Conservation (phyloP, 495 filamentous ascomycete genomes). For the Paragyromitra xinjiangensis region DNA sequence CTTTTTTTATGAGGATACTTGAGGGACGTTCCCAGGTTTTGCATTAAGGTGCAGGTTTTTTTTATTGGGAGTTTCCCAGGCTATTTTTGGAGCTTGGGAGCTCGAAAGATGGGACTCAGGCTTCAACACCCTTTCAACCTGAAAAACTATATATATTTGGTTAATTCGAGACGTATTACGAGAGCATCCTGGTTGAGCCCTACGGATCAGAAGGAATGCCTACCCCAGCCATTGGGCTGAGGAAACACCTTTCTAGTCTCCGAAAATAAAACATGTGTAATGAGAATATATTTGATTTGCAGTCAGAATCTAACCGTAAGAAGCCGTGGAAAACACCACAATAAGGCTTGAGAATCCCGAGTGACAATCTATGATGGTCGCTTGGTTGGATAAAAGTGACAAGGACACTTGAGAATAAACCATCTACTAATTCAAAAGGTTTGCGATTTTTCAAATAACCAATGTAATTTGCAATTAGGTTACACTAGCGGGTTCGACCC, state of each 20-base stretch:
- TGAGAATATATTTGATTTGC: neutral
- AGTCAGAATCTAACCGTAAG: neutral
- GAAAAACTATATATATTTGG: neutral
- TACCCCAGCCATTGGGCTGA: too few species aligned
- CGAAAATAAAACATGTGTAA: too few species aligned
- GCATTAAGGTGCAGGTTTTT: neutral
- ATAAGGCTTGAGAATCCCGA: neutral
- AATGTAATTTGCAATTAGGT: too few species aligned
- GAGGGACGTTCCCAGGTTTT: neutral
- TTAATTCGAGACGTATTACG: neutral
- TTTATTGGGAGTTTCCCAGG: neutral
- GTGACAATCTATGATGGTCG: neutral
- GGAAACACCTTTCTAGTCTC: neutral
- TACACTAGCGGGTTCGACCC: neutral
- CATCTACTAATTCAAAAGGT: neutral
- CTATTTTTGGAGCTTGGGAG: conserved; percentile 3
- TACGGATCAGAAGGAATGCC: too few species aligned
- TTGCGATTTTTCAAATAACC: too few species aligned
- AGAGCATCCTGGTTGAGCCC: neutral
- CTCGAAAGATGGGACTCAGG: neutral
- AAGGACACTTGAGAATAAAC: neutral
- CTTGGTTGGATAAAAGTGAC: neutral
- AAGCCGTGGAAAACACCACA: neutral
- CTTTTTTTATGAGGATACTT: conserved; percentile 43
- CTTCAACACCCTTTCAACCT: neutral